Evolutionary conservation across 371 early-diverging fungal species (phyloP).

Genomic region (Funneliformis caledonium): DNA sequence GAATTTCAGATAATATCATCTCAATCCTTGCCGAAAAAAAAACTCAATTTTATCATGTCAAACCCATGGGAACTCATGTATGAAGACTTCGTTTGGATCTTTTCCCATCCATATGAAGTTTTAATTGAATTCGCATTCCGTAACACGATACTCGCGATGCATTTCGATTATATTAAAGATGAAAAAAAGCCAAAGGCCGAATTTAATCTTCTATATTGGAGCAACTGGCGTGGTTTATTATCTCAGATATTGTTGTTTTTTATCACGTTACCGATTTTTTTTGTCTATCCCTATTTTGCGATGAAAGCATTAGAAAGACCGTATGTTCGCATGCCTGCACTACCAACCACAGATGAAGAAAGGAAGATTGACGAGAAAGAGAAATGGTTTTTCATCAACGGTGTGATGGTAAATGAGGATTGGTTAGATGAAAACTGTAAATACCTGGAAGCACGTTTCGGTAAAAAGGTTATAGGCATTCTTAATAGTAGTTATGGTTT

Average conservation of each 20-base stretch:
- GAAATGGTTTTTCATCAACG: too few relatives aligned
- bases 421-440: conserved; percentile 26
- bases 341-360: background rate
- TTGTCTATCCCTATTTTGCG: background rate
- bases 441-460: conserved; percentile 15
- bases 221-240: conserved; percentile 15
- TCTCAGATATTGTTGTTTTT: background rate
- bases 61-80: background rate
- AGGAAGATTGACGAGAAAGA: too few relatives aligned
- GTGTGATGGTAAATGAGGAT: background rate
- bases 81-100: background rate
- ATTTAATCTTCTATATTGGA: background rate
- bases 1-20: too few relatives aligned
- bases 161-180: background rate
- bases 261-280: background rate
- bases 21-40: too few relatives aligned
- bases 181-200: background rate
- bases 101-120: conserved; percentile 15
- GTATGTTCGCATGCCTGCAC: background rate
- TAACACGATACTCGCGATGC: background rate
- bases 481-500: conserved; percentile 16
- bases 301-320: background rate
- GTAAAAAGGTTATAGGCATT: conserved; percentile 2
- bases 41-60: too few relatives aligned
- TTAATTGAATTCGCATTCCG: background rate